A percentile compares a stretch with the other conserved stretches of the same genome.
These are phyloP conservation scores for Stromatinia cepivora DNA, from an alignment of 2,329 filamentous ascomycete species.

Conservation along the genomic window DNA sequence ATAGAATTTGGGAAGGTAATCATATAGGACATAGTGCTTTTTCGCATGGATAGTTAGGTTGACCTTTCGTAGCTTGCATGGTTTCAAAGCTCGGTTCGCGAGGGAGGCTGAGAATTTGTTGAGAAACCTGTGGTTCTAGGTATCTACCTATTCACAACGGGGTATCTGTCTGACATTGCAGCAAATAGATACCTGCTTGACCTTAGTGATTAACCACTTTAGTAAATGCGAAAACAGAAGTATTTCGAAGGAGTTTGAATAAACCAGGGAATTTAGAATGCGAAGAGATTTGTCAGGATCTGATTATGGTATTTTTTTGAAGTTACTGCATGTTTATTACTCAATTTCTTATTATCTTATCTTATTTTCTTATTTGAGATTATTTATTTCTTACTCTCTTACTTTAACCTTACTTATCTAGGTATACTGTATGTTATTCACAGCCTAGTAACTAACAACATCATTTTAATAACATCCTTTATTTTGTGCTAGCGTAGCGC, in stretches of 20 bases:
- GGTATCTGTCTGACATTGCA: conserved; percentile 15
- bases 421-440: neutral
- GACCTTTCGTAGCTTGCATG: neutral
- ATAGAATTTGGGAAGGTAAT: conserved; percentile 3
- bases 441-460: neutral
- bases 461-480: neutral
- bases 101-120: conserved; percentile 4
- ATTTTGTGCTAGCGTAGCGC: neutral
- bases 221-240: neutral
- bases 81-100: neutral
- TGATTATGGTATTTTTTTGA: neutral
- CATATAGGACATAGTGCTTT: neutral
- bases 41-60: neutral
- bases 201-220: neutral
- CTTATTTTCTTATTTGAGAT: no score
- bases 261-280: neutral
- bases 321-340: conserved; percentile 1
- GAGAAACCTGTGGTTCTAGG: neutral
- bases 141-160: neutral
- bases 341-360: neutral
- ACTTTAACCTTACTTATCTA: neutral
- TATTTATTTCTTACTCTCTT: neutral
- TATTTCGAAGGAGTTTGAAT: neutral
- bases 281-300: conserved; percentile 21
- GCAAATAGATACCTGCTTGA: neutral